phyloP scores from a whole-genome alignment of 2,329 filamentous ascomycete species.

The Aspergillus bombycis region DNA sequence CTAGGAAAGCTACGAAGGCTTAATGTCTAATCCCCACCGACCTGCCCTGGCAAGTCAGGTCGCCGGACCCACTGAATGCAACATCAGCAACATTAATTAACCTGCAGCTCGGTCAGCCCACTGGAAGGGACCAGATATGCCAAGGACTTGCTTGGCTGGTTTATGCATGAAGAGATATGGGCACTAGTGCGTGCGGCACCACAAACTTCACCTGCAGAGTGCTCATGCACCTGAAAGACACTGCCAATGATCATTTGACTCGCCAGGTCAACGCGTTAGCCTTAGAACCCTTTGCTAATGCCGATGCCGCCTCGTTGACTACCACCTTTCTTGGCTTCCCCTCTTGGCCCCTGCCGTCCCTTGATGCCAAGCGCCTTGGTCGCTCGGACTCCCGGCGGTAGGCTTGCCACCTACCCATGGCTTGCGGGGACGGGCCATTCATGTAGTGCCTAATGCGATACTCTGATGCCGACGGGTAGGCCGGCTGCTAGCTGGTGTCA shows the following conservation, averaged over 20 bases:
- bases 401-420: neutral
- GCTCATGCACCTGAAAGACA: conserved; percentile 7
- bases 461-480: conserved; percentile 1
- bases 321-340: neutral
- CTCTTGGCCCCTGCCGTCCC: conserved; percentile 4
- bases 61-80: neutral
- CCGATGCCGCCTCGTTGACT: neutral
- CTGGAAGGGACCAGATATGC: neutral
- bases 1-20: neutral
- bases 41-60: neutral
- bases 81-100: neutral
- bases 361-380: conserved; percentile 12
- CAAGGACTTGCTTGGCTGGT: neutral
- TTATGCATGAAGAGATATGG: neutral
- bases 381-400: conserved; percentile 18
- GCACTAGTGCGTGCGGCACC: neutral
- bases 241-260: conserved; percentile 11
- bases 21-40: neutral
- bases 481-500: neutral
- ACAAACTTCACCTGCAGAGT: conserved; percentile 3
- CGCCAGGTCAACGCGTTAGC: neutral
- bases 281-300: neutral
- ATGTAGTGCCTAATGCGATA: neutral
- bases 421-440: neutral
- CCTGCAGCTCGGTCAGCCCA: conserved; percentile 1